A percentile compares a stretch with the other conserved stretches of the same genome.
phyloP scores from a whole-genome alignment of 768 basidiomycete genomes.

The Saitozyma podzolica region DNA sequence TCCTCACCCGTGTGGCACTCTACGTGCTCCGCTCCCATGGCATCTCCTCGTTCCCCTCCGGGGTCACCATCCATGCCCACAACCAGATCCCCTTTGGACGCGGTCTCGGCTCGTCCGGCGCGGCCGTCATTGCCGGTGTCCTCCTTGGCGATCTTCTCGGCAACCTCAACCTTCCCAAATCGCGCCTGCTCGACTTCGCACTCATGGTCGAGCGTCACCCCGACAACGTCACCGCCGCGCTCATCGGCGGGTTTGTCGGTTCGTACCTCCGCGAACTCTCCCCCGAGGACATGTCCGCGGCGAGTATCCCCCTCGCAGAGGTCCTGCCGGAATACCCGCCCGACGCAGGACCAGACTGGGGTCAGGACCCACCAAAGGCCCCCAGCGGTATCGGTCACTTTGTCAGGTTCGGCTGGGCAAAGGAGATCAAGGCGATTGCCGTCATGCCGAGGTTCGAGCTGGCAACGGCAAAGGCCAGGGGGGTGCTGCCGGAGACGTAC shows the following conservation, averaged over 20 bases:
- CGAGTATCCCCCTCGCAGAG: slow-evolving; percentile 89
- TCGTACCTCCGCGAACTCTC: slow-evolving; percentile 91
- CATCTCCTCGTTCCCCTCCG: slow-evolving; percentile 71
- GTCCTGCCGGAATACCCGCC: slow-evolving; percentile 93
- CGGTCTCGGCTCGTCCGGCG: slow-evolving; percentile 94
- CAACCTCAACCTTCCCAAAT: slow-evolving; percentile 64
- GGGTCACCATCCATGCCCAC: slow-evolving; percentile 71
- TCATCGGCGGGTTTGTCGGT: slow-evolving; percentile 95
- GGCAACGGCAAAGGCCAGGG: slow-evolving; percentile 90
- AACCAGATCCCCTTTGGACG: slow-evolving; percentile 98
- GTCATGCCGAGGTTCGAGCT: slow-evolving; percentile 95
- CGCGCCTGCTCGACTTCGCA: slow-evolving; percentile 87
- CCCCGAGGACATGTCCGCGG: slow-evolving; percentile 72
- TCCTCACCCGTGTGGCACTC: slow-evolving; percentile 93
- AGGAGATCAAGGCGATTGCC: slow-evolving; percentile 82
- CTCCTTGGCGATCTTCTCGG: slow-evolving; percentile 84
- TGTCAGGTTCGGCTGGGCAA: slow-evolving; percentile 82
- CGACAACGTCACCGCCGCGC: slow-evolving; percentile 96
- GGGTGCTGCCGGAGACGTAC: slow-evolving; percentile 80
- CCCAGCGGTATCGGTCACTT: slow-evolving; percentile 91
- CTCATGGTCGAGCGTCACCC: slow-evolving; percentile 99
- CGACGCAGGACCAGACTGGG: slow-evolving; percentile 91
- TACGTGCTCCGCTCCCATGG: slow-evolving; percentile 92
- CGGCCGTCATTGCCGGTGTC: slow-evolving; percentile 97
- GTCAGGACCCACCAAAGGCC: slow-evolving; percentile 78